Evolutionary conservation across 768 basidiomycete species (phyloP), one percentile per base, ranked within the genome.

Genomic region (Amylocystis lapponica): DNA sequence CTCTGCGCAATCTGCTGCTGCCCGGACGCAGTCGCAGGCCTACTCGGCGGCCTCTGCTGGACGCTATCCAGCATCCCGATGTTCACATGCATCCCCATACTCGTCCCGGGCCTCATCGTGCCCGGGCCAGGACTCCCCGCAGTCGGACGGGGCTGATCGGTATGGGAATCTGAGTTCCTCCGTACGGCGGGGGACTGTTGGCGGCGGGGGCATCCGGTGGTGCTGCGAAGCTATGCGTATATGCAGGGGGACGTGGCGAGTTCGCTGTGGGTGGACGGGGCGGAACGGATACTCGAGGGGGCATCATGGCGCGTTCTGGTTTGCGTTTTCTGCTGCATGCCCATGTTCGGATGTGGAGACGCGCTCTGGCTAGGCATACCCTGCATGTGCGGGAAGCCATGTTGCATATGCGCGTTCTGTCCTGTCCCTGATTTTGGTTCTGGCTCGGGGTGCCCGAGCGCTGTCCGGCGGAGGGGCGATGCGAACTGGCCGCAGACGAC

Each of bases 21-120:
- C 2, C 57, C 57, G 4, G 46, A 46, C 7, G 63, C 53, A n/a
- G 61, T 60, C 25, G 56, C 37, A 2, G 58, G 54, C 29, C 61
- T 59, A 27, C 60, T 57, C 34, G 55, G 57, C 9, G 49, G 50
- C 43, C 41, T 55, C 34, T 35, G 27, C 35, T 47, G 48, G 7
- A 38, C 43, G 50, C 48, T 48, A 51, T 21, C 41, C 50, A 41
- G 27, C 39, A 22, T 43, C 52, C 48, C 38, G 39, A 41, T 50
- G 54, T 42, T 45, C 54, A 31, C 56, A n/a, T 53, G 46, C 22
- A 53, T 47, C 14, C 55, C 53, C 35, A 58, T 57, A 42, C 60
- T 54, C 13, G 63, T 61, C 17, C 57, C 54, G 4, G 60, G 63
- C 21, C 61, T 54, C 36, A 47, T 47, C 8, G 48, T 41, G 17